Evolutionary conservation across 2,329 filamentous ascomycete species (phyloP).

Genomic region (Fusarium musae): DNA sequence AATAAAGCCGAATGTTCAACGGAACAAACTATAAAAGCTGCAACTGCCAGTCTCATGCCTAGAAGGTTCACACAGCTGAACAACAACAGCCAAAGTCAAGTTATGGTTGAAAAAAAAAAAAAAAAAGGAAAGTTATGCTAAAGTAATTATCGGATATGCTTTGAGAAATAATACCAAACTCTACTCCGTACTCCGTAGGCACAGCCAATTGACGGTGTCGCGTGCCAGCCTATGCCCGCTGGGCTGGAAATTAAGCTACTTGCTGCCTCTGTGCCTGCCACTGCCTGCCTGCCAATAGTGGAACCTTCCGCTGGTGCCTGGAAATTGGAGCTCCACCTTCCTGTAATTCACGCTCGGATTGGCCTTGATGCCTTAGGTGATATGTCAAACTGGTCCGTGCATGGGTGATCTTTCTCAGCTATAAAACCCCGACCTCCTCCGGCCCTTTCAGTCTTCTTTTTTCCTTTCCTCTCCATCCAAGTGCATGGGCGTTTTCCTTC

Average conservation of each 20-base stretch:
- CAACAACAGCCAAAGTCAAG: neutral
- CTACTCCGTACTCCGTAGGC: neutral
- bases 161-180: neutral
- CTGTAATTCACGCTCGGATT: conserved; percentile 26
- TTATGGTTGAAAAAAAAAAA: neutral
- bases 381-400: conserved; percentile 23
- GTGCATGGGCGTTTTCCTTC: conserved; percentile 75
- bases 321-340: conserved; percentile 12
- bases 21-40: neutral
- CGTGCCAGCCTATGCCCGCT: conserved; percentile 8
- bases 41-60: neutral
- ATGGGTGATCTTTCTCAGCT: conserved; percentile 28
- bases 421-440: conserved; percentile 49
- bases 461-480: conserved; percentile 63
- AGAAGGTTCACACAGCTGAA: neutral
- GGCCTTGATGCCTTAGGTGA: conserved; percentile 39
- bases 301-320: conserved; percentile 32
- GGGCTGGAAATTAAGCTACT: neutral
- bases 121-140: neutral
- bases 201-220: neutral
- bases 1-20: neutral
- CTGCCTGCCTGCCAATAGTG: neutral
- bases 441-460: conserved; percentile 49
- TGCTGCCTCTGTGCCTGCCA: neutral
- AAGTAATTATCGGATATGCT: neutral